Conservation (phyloP, 768 basidiomycete genomes). For the Strobilomyces echinocephalus region DNA sequence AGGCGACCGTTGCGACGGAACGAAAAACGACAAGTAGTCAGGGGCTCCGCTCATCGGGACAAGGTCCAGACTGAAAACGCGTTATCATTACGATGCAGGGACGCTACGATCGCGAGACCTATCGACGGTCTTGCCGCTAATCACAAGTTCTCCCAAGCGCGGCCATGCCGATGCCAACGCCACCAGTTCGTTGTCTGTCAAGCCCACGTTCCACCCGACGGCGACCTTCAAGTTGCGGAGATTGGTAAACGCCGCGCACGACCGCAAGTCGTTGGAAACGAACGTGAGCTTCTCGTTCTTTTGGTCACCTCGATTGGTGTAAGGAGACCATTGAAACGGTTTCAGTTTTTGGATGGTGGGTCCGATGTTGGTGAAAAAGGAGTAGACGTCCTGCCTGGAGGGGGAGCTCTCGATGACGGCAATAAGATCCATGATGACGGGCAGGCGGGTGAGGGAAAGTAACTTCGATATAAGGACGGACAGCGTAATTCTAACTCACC, state of each 20-base stretch:
- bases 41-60: too few relatives aligned
- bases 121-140: not conserved
- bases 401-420: not conserved
- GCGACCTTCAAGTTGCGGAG: not conserved
- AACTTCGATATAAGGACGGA: not conserved
- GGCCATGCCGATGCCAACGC: not conserved
- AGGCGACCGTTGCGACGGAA: too few relatives aligned
- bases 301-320: too few relatives aligned
- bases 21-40: too few relatives aligned
- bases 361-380: not conserved
- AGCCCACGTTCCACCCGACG: not conserved
- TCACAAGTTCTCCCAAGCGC: not conserved
- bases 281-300: not conserved
- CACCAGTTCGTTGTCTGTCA: not conserved
- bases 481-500: not conserved
- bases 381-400: not conserved
- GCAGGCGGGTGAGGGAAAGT: not conserved
- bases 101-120: not conserved
- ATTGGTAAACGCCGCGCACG: not conserved
- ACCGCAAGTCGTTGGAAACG: not conserved
- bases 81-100: not conserved
- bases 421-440: not conserved
- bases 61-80: not conserved
- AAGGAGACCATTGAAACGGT: not conserved
- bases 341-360: not conserved